phyloP scores from a whole-genome alignment of 2,329 filamentous ascomycete species.

The Microdochium bolleyi region DNA sequence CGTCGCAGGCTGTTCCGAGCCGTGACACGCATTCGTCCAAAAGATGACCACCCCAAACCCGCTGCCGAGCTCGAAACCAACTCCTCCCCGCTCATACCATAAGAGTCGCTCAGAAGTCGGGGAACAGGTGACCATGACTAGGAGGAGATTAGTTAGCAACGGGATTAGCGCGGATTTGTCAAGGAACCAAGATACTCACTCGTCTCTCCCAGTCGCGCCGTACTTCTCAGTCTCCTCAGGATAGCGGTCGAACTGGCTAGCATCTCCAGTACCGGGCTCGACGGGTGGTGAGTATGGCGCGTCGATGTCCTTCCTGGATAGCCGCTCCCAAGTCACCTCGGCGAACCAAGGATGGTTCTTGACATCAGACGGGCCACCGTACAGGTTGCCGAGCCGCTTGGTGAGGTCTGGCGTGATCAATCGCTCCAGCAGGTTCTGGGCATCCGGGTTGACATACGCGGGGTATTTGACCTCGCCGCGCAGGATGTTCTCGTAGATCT shows the following conservation, averaged over 20 bases:
- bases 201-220: slow-evolving; percentile 68
- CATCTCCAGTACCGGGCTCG: slow-evolving; percentile 86
- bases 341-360: slow-evolving; percentile 96
- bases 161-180: not conserved
- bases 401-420: slow-evolving; percentile 93
- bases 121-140: slow-evolving; percentile 61
- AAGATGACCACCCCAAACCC: no score
- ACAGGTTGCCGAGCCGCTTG: slow-evolving; percentile 89
- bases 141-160: slow-evolving; percentile 29
- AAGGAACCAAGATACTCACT: slow-evolving; percentile 53
- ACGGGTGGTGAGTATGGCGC: slow-evolving; percentile 96
- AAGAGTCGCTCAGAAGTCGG: slow-evolving; percentile 59
- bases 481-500: slow-evolving; percentile 99
- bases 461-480: slow-evolving; percentile 95
- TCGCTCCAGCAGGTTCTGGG: slow-evolving; percentile 83
- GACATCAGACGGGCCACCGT: slow-evolving; percentile 83
- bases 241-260: slow-evolving; percentile 96
- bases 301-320: slow-evolving; percentile 94
- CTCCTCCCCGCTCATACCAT: not conserved
- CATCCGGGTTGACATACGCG: slow-evolving; percentile 88
- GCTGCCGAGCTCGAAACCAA: no score
- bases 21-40: no score
- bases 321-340: slow-evolving; percentile 94
- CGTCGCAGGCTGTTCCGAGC: no score
- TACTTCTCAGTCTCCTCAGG: slow-evolving; percentile 95